Evolutionary conservation across 176 grass and related monocot species (phyloP), one percentile per base, ranked within the genome.

Genomic region (Aegilops longissima): DNA sequence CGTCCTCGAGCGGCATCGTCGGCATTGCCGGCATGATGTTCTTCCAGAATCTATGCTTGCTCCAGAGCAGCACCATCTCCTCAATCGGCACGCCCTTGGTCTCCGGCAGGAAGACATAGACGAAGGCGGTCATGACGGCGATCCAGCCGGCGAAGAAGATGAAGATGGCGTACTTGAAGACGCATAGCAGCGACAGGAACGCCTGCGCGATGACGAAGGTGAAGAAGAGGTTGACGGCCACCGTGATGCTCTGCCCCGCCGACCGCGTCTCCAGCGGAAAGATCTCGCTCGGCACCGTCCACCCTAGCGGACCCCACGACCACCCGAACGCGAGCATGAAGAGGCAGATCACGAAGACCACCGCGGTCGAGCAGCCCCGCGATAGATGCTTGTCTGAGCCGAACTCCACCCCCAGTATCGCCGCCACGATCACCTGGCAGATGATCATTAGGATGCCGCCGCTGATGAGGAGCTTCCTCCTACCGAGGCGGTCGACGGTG

Each of bases 211-310:
- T 84, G 23, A 81, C 88, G 63, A 95, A 95, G 36, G 93, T 98
- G 84, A 98, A 92, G 73, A 92, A 73, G 20, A 95, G 87, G 68
- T 98, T 98, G 9, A 98, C 89, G 0, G 95, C 82, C 52, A 98
- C 95, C 70, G 95, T 93, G 86, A 98, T 98, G 91, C 95, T 92
- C 87, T 98, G 95, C 68, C 95, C 95, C 1, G 95, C 93, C 5
- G 95, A 95, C 52, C 95, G 72, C 56, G 89, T 95, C 85, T 98
- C 95, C 83, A 98, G 80, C 78, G 95, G 89, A 70, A 98, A 95
- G 81, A 98, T 93, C 89, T 98, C 95, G 72, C 95, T 98, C 12
- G 95, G 95, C 16, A 98, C 83, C 6, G 93, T 95, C 95, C 95
- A 98, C 52, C 93, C 95, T 27, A 98, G 88, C 4, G 95, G 93